Evolutionary conservation across 176 grass and related monocot genomes (phyloP), one percentile per base, ranked within the genome.

Genomic region (Miscanthus lutarioriparius): DNA sequence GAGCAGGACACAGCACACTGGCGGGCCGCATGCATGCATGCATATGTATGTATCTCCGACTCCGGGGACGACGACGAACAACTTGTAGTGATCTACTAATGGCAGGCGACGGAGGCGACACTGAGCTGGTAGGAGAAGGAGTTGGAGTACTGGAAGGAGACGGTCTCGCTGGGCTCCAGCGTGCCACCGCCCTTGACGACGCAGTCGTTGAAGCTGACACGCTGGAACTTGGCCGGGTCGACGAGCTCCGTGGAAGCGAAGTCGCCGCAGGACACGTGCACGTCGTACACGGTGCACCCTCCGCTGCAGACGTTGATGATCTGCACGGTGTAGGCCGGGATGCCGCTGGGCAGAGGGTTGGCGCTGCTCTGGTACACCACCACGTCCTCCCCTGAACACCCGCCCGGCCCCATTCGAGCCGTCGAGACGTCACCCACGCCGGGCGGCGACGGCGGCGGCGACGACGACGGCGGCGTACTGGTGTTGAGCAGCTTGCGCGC

Each of bases 111-210:
- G 9, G 80, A 82, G 8, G 65, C 67, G 23, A 82, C 67, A 3
- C 0, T 22, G 23, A 82, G 67, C 35, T 37, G 14, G 80, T 82
- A 82, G 4, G 48, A 20, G 80, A 82, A 82, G n/a, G 80, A 82
- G 49, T 82, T 82, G 80, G 80, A 39, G 80, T 82, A 82, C 32
- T 40, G n/a, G 80, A 82, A 82, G 49, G 67, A 39, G 35, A 82
- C 10, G 5, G 35, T 36, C 80, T 82, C 80, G 67, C 67, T 30
- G n/a, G 80, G 80, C 14, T 72, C 72, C 0, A 84, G 2, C 2
- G 65, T 0, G 2, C 16, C 64, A 0, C 84, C 84, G 8, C 64
- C 64, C 44, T 86, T 86, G 65, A 86, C 74, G 74, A 86, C 7
- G 75, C 84, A 86, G 38, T 86, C 75, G 63, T 86, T 86, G 75